Conservation (phyloP, 352 stramenopile genomes). For the Discostella stelligera region DNA sequence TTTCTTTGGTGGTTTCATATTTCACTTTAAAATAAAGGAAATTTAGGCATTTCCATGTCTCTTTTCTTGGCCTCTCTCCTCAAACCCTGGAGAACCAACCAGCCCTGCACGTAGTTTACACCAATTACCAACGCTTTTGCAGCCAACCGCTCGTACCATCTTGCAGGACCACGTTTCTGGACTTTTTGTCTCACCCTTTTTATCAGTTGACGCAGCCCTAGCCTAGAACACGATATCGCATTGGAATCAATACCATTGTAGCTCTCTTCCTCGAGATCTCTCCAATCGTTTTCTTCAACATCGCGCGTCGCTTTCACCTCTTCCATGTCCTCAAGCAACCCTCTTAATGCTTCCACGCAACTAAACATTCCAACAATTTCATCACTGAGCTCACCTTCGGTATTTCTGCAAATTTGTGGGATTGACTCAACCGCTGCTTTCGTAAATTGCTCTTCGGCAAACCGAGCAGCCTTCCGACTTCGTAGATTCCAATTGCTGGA, state of each 20-base stretch:
- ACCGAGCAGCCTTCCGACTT: constrained; percentile 26
- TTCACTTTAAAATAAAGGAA: constrained; percentile 74
- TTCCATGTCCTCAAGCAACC: constrained; percentile 75
- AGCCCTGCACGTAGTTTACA: constrained; percentile 80
- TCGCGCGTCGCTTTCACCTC: constrained; percentile 41
- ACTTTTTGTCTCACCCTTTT: constrained; percentile 35
- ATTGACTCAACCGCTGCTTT: constrained; percentile 58
- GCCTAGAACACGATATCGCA: constrained; percentile 9
- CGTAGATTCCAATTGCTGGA: constrained; percentile 2
- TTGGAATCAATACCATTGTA: constrained; percentile 8
- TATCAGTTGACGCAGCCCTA: constrained; percentile 42
- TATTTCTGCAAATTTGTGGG: constrained; percentile 47
- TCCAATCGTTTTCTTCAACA: constrained; percentile 37
- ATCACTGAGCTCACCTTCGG: constrained; percentile 33
- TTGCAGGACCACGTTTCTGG: constrained; percentile 27
- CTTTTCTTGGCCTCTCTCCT: constrained; percentile 60
- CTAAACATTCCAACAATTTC: constrained; percentile 45
- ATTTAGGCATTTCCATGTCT: constrained; percentile 76
- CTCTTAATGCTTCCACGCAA: constrained; percentile 38
- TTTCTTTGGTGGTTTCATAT: neutral
- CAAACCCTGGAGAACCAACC: constrained; percentile 72
- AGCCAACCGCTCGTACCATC: constrained; percentile 73
- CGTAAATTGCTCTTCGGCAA: constrained; percentile 57
- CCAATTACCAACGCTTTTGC: constrained; percentile 62
- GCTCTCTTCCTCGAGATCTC: constrained; percentile 37